Evolutionary conservation across 2,329 filamentous ascomycete species (phyloP).

Genomic region (Hypomyces perniciosus): DNA sequence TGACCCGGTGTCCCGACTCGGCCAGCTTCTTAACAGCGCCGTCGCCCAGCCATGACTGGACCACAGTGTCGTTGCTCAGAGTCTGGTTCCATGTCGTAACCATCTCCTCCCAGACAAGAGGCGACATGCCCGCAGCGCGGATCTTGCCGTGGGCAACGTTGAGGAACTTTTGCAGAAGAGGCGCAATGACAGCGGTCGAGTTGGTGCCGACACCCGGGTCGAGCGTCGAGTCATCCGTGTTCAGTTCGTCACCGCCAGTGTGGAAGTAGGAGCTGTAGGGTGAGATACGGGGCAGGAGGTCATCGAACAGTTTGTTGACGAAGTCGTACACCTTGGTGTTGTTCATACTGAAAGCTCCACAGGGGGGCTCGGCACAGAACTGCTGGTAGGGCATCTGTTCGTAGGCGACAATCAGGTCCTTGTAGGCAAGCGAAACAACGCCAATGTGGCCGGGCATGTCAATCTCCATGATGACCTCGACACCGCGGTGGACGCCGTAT

Average conservation of each 20-base stretch:
- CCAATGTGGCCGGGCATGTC: conserved; percentile 57
- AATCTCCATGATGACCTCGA: conserved; percentile 56
- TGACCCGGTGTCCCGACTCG: conserved; percentile 61
- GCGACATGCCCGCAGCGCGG: conserved; percentile 56
- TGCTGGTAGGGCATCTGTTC: conserved; percentile 49
- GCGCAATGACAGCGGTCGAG: conserved; percentile 56
- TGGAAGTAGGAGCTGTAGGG: conserved; percentile 74
- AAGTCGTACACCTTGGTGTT: conserved; percentile 64
- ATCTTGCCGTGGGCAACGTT: conserved; percentile 63
- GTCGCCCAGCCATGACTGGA: conserved; percentile 72
- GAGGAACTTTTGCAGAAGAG: conserved; percentile 75
- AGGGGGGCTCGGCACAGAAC: conserved; percentile 59
- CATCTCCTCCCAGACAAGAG: conserved; percentile 88
- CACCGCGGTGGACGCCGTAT: conserved; percentile 58
- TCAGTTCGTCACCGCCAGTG: conserved; percentile 83
- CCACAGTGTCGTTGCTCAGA: conserved; percentile 62
- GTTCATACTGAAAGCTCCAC: conserved; percentile 71
- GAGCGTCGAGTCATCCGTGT: conserved; percentile 57
- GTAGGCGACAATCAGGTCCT: conserved; percentile 50
- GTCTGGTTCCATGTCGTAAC: conserved; percentile 70
- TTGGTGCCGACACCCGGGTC: conserved; percentile 68
- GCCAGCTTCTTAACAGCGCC: conserved; percentile 56
- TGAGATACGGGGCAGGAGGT: conserved; percentile 66
- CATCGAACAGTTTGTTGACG: conserved; percentile 63
- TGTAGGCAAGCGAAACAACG: conserved; percentile 46